phyloP scores from a whole-genome alignment of 306 rosid species.

The Quercus engelmannii region DNA sequence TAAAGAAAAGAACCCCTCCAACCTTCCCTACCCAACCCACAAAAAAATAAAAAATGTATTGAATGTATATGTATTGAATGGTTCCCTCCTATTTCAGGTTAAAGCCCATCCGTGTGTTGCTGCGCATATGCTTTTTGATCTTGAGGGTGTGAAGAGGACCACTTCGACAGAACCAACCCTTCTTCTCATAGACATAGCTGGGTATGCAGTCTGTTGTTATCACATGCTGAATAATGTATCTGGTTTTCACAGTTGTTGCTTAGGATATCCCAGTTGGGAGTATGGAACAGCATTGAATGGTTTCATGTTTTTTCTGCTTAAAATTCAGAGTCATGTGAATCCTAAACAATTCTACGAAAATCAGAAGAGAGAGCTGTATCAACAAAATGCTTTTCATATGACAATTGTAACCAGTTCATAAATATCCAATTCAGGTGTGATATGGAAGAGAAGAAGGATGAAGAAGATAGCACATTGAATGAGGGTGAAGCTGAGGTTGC shows the following conservation, averaged over 20 bases:
- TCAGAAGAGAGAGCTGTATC: background rate
- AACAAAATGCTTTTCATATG: background rate
- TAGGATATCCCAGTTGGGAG: constrained; percentile 5
- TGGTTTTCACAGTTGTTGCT: background rate
- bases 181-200: constrained; percentile 88
- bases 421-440: constrained; percentile 66
- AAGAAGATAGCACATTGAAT: constrained; percentile 95
- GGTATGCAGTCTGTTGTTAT: constrained; percentile 54
- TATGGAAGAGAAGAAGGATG: constrained; percentile 98
- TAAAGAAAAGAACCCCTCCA: too few relatives aligned
- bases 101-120: constrained; percentile 93
- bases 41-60: background rate
- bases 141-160: constrained; percentile 72
- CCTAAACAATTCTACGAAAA: background rate
- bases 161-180: constrained; percentile 85
- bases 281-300: constrained; percentile 1
- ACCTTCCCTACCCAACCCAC: too few relatives aligned
- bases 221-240: constrained; percentile 5
- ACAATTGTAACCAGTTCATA: constrained; percentile 14
- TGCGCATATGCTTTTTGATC: constrained; percentile 73
- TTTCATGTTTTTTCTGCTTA: background rate
- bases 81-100: constrained; percentile 42
- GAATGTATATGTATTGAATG: constrained; percentile 7
- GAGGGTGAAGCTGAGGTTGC: constrained; percentile 98
- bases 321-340: background rate